Base-by-base conservation (phyloP, 2,329 filamentous ascomycete genomes). In the Curvularia spicifera region DNA sequence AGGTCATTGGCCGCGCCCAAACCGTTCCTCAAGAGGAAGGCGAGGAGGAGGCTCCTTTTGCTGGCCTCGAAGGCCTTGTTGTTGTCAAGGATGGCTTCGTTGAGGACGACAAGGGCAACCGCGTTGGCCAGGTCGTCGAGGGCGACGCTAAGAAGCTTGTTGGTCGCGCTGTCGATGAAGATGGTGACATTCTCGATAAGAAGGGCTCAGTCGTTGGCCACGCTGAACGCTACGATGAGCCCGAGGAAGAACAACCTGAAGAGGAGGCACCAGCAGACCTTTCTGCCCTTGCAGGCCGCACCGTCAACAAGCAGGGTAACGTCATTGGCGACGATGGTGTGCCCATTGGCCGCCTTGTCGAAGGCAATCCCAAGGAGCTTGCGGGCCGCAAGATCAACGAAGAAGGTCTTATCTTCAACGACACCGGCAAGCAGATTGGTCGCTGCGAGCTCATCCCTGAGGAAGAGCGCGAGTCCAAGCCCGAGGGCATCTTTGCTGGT, bases 341-440 rank as follows among this genome's bases (percentile, higher is more conserved):
- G 4, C 80, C 81, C n/a, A 74, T 85, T 60, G 89, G 87, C 35
- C 85, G 87, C 39, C 83, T 92, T 1, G 76, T 91, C 20, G 87
- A 91, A 71, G 89, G 89, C 13, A 85, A 89, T 59, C 71, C 85
- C 35, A 84, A 85, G 74, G 82, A 84, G 53, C 83, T 91, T 42
- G 78, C 86, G 9, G 89, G 89, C 28, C 86, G 85, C 69, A 89
- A 89, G 84, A 87, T 88, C 68, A 87, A 91, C 73, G 89, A 87
- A 75, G 79, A 90, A 29, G 89, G 89, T 35, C 85, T 90, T 69
- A 84, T 91, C 64, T 86, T 88, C 78, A 89, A 89, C 71, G 89
- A 91, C 72, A 84, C 83, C n/a, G 89, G 89, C 45, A 86, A 90
- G 57, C 80, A 91, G 46, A 83, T 91, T 57, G 89, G 89, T 60